phyloP scores from a whole-genome alignment of 2,329 filamentous ascomycete genomes.

The Ploettnerulaceae sp. region DNA sequence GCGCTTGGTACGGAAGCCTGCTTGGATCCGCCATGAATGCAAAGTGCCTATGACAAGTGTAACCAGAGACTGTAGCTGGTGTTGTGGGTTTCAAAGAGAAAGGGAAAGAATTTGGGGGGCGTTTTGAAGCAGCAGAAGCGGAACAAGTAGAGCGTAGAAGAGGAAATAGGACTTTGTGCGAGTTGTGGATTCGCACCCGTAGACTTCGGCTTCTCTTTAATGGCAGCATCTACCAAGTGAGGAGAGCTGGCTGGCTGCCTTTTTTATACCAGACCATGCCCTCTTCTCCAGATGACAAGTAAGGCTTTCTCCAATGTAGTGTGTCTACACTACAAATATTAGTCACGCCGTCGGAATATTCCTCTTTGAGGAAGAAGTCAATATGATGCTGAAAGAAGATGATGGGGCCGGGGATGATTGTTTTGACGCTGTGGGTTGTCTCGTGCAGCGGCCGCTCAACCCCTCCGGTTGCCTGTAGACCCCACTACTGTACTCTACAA shows the following conservation, averaged over 20 bases:
- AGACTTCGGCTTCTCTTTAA: background rate
- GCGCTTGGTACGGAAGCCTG: constrained; percentile 57
- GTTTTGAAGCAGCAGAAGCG: background rate
- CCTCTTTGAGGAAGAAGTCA: background rate
- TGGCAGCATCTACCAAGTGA: constrained; percentile 3
- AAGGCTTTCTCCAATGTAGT: too few species aligned
- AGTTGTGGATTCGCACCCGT: background rate
- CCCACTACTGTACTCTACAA: too few species aligned
- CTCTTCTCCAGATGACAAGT: too few species aligned
- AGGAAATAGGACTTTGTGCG: background rate
- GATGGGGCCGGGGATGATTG: background rate
- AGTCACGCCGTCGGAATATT: constrained; percentile 5
- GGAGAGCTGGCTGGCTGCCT: background rate
- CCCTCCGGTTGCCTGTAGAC: too few species aligned
- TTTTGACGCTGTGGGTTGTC: background rate
- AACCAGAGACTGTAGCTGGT: background rate
- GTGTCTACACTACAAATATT: background rate
- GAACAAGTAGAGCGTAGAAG: background rate
- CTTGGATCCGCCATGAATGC: constrained; percentile 47
- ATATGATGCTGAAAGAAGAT: background rate
- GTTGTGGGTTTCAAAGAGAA: constrained; percentile 2
- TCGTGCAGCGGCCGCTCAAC: too few species aligned
- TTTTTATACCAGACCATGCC: background rate
- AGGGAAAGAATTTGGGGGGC: background rate
- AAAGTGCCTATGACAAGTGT: constrained; percentile 10